Percentiles rank a stretch among this genome's conserved stretches.
These are phyloP conservation scores for Phytopythium cucurbitacearum DNA, from an alignment of 352 stramenopile species.

Conservation along the genomic window DNA sequence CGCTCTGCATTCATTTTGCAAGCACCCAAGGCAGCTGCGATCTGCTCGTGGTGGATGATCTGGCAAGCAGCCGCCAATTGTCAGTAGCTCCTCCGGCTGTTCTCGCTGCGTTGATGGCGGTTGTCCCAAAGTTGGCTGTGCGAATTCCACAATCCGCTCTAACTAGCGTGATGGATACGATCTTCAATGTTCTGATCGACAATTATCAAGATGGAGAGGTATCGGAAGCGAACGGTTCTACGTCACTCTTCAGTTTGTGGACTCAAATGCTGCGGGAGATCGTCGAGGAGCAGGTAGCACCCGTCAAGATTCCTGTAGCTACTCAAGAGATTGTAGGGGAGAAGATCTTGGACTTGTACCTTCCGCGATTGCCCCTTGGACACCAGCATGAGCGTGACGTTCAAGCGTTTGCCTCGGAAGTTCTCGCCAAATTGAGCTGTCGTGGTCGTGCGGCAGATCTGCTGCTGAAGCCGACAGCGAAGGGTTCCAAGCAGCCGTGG, in stretches of 20 bases:
- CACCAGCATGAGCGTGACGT: slow-evolving; percentile 9
- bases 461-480: slow-evolving; percentile 10
- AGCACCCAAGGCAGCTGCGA: slow-evolving; percentile 34
- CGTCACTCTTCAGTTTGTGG: slow-evolving; percentile 23
- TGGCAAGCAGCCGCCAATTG: slow-evolving; percentile 18
- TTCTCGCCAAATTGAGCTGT: slow-evolving; percentile 21
- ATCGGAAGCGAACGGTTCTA: slow-evolving; percentile 2
- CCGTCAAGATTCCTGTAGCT: slow-evolving; percentile 3
- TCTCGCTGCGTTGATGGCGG: slow-evolving; percentile 18
- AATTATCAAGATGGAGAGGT: slow-evolving; percentile 12
- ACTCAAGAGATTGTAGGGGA: slow-evolving; percentile 11
- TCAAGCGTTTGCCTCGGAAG: slow-evolving; percentile 21
- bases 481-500: slow-evolving; percentile 11
- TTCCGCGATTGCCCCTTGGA: slow-evolving; percentile 19
- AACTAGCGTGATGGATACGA: slow-evolving; percentile 6
- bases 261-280: slow-evolving; percentile 19
- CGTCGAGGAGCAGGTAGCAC: slow-evolving; percentile 1
- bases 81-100: slow-evolving; percentile 10
- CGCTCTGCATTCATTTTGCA: slow-evolving; percentile 25
- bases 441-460: slow-evolving; percentile 9
- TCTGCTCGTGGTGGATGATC: slow-evolving; percentile 17
- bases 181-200: slow-evolving; percentile 17
- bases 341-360: slow-evolving; percentile 13
- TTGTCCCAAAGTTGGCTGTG: slow-evolving; percentile 12
- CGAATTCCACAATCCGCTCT: slow-evolving; percentile 20